Evolutionary conservation across 2,329 filamentous ascomycete genomes (phyloP).

Genomic region (Aspergillus transmontanensis): DNA sequence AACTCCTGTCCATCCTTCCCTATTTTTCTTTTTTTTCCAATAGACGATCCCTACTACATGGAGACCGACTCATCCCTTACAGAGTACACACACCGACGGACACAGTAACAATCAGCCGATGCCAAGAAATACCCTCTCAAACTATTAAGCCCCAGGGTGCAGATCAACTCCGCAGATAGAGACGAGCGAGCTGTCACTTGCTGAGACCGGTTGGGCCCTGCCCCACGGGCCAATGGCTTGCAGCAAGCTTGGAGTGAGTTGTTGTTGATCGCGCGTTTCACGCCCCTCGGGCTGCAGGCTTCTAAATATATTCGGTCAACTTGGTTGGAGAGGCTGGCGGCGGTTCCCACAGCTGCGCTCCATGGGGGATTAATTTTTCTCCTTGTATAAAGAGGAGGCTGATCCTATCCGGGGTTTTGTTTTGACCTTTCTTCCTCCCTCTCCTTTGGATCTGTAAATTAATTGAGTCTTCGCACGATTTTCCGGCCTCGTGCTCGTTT

Average conservation of each 20-base stretch:
- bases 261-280: not conserved
- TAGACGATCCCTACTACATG: not conserved
- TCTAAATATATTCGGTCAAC: not conserved
- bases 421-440: not conserved
- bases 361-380: conserved; percentile 2
- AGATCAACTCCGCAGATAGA: conserved; percentile 1
- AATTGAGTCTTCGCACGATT: not conserved
- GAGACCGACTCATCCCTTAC: not conserved
- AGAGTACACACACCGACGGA: not conserved
- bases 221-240: not conserved
- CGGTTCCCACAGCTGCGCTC: not conserved
- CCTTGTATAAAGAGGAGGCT: not conserved
- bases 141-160: not conserved
- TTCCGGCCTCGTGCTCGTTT: not conserved
- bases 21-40: not conserved
- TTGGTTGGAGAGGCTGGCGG: not conserved
- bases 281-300: not conserved
- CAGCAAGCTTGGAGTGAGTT: not conserved
- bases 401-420: not conserved
- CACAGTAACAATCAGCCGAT: not conserved
- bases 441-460: not conserved
- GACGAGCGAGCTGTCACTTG: conserved; percentile 2
- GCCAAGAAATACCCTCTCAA: not conserved
- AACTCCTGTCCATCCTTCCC: not conserved
- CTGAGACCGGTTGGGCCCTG: not conserved